Evolutionary conservation across 1,284 basidiomycete genomes (phyloP), one percentile per base, ranked within the genome.

Genomic region (Cutaneotrichosporon mucoides): DNA sequence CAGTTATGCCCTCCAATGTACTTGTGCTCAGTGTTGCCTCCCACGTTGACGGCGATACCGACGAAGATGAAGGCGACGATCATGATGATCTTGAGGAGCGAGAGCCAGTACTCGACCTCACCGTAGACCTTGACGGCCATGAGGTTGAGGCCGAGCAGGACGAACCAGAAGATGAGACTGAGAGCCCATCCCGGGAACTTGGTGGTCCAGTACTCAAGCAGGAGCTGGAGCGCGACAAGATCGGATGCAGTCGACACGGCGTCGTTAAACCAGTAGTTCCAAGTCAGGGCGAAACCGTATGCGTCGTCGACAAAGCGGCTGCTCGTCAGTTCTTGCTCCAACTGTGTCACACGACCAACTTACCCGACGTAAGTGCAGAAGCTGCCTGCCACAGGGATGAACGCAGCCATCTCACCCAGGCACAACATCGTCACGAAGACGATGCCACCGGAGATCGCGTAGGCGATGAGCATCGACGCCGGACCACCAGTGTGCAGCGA

Each of bases 211-310:
- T 84, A 88, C 49, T 86, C 82, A 65, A 92, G 86, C n/a, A 92
- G 78, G n/a, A 92, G 83, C 5, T 89, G 83, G 0, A 87, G 84
- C 15, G 89, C 89, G 58, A 85, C 85, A 9, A 92, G 78, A 68
- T 92, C 90, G 5, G 88, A 86, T 2, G 90, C 89, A 11, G 91
- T 80, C 56, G 89, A 76, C 61, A 81, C 79, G 24, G 76, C 68
- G 24, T 48, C 38, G n/a, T 48, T 48, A 16, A 48, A 42, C 54
- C 45, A 48, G 72, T 89, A 90, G 70, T 89, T 87, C 87, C 87
- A 91, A 57, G 88, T 89, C 84, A 88, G 85, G 9, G 89, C 84
- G 69, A 91, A 90, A 1, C 86, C 86, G 62, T 91, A 82, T 0
- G 89, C 86, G 6, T 87, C 86, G 71, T 90, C 86, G 3, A 56